Conservation (phyloP, 306 rosid species). For the Castanea sativa region DNA sequence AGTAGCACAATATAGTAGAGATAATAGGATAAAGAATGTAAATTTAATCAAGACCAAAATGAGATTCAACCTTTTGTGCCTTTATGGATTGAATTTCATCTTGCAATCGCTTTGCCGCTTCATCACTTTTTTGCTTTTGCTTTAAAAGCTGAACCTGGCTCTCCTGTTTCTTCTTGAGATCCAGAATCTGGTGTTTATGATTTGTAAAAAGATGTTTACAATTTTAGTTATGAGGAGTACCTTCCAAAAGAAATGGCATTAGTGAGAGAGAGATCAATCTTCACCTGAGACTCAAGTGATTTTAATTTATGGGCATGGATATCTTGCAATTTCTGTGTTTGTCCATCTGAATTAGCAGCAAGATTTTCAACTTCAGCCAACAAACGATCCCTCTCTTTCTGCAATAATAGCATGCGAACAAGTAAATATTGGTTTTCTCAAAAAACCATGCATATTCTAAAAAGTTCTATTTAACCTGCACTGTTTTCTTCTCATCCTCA, state of each 20-base stretch:
- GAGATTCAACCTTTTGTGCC: slow-evolving; percentile 81
- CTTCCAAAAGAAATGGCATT: slow-evolving; percentile 10
- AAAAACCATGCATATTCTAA: slow-evolving; percentile 19
- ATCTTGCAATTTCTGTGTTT: slow-evolving; percentile 90
- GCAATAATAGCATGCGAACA: slow-evolving; percentile 37
- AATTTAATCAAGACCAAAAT: slow-evolving; percentile 22
- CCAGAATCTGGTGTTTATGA: slow-evolving; percentile 60
- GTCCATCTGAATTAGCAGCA: slow-evolving; percentile 93
- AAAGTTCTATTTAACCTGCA: slow-evolving; percentile 62
- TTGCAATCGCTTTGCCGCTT: slow-evolving; percentile 92
- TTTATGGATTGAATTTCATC: slow-evolving; percentile 97
- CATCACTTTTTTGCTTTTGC: slow-evolving; percentile 99
- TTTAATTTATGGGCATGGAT: slow-evolving; percentile 87
- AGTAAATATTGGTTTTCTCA: slow-evolving; percentile 28
- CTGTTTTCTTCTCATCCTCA: slow-evolving; percentile 91
- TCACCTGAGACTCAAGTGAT: slow-evolving; percentile 92
- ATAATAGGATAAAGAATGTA: slow-evolving; percentile 8
- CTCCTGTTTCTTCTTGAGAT: slow-evolving; percentile 98
- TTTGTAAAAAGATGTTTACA: slow-evolving; percentile 25
- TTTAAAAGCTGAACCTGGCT: slow-evolving; percentile 93
- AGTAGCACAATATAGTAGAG: not conserved
- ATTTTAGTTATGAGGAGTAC: slow-evolving; percentile 17
- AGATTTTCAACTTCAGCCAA: slow-evolving; percentile 96
- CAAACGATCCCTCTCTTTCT: slow-evolving; percentile 93
- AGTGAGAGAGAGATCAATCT: not conserved